These are phyloP conservation scores for Coemansia sp. DNA, from an alignment of 192 early-diverging fungal genomes.

Conservation along the genomic window DNA sequence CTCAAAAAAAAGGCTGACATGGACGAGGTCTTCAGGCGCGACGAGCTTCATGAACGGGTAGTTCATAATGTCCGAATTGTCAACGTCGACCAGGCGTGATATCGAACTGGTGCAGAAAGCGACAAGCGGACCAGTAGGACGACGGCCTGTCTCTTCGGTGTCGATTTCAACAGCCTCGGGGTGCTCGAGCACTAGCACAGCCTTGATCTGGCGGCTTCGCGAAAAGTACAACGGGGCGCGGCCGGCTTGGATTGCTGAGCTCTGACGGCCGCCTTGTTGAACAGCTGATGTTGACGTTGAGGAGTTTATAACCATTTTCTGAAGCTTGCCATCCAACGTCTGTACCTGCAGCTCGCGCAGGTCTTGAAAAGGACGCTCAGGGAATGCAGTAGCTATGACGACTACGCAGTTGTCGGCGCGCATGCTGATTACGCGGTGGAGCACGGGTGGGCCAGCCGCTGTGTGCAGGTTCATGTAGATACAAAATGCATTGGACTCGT, in stretches of 20 bases:
- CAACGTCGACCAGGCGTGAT: constrained; percentile 34
- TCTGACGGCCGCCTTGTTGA: not conserved
- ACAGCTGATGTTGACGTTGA: not conserved
- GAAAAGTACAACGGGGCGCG: constrained; percentile 41
- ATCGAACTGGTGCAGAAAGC: constrained; percentile 45
- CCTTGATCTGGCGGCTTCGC: constrained; percentile 39
- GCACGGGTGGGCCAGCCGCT: constrained; percentile 12
- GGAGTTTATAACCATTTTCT: constrained; percentile 1
- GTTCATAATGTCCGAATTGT: constrained; percentile 38
- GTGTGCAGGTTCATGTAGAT: constrained; percentile 48
- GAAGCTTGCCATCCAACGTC: constrained; percentile 46
- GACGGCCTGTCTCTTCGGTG: constrained; percentile 9
- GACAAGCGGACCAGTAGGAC: constrained; percentile 28
- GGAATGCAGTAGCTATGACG: constrained; percentile 30
- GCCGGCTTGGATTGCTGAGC: not conserved
- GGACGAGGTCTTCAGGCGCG: constrained; percentile 44
- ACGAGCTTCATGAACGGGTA: constrained; percentile 46
- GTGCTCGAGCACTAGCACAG: constrained; percentile 44
- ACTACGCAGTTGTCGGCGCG: constrained; percentile 46
- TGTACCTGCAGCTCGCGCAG: constrained; percentile 42
- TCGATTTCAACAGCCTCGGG: constrained; percentile 12
- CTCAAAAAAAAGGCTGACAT: constrained; percentile 38
- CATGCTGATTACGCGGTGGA: constrained; percentile 36
- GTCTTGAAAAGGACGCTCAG: constrained; percentile 31
- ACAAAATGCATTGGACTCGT: constrained; percentile 42